Evolutionary conservation across 331 rosid species (phyloP), one percentile per base, ranked within the genome.

Genomic region (Phaseolus coccineus): DNA sequence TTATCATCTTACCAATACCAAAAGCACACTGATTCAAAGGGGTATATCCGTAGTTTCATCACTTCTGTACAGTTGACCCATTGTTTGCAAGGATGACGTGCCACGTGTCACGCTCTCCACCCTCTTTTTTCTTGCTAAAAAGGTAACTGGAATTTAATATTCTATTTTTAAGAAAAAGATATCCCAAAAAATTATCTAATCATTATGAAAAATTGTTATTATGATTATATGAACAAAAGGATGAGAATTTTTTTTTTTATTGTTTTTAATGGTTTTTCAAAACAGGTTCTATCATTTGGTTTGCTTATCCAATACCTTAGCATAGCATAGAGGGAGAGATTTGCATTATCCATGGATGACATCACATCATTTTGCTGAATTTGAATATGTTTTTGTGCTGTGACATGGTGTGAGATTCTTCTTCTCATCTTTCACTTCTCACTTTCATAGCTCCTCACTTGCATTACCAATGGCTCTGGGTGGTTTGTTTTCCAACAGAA

Each of bases 401-500:
- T 33, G 44, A 24, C 1, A 81, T 78, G 83, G 78, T 53, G 35
- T 84, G 58, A 76, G 50, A 22, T 3, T 14, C 16, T 19, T 59
- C 51, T 46, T 46, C 65, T 58, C 39, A 31, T 44, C 55, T 53
- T 22, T 80, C 74, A 62, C 6, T 33, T 62, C 73, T 78, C 40
- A 50, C 64, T 19, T 1, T 40, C 84, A 31, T 62, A 62, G 68
- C 31, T 71, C 19, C 65, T 33, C 25, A 33, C 14, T 63, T 63
- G 42, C 55, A 5, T 37, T 9, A 9, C n/a, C 84, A 83, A 94
- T 94, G 97, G 92, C 89, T 77, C 82, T 94, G 75, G 89, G 90
- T 16, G 88, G 92, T 81, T 84, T 89, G 35, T 82, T 94, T 66
- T 90, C 95, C 62, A 87, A 89, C 86, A 89, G 91, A 77, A 83